Conservation (phyloP, 441 rosid species). For the Corymbia citriodora region DNA sequence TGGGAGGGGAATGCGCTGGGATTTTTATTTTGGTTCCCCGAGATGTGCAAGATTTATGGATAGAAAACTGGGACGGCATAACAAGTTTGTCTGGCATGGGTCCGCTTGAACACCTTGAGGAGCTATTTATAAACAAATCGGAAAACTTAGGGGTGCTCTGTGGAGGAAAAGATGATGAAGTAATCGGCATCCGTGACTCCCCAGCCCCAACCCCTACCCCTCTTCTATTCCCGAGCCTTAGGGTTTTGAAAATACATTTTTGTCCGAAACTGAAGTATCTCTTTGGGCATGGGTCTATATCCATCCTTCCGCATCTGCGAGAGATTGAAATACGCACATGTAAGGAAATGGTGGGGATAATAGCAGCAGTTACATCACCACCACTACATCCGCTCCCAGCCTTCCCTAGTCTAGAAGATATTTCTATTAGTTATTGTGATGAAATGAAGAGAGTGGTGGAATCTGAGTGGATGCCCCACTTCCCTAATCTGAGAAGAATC, state of each 20-base stretch:
- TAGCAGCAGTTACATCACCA: background rate
- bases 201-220: fast-evolving
- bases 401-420: background rate
- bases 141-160: no score
- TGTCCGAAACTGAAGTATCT: no score
- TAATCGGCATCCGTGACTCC: no score
- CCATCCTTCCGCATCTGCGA: no score
- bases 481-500: background rate
- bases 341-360: background rate
- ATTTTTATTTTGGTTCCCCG: no score
- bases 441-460: background rate
- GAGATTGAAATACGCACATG: fast-evolving
- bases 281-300: no score
- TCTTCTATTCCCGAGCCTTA: fast-evolving
- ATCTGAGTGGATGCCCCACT: background rate
- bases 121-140: no score
- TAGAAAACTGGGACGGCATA: no score
- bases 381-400: background rate
- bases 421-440: fast-evolving
- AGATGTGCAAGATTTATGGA: fast-evolving
- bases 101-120: no score
- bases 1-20: no score
- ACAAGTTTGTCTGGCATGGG: no score
- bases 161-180: no score
- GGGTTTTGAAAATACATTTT: background rate